Base-by-base conservation (phyloP, 495 filamentous ascomycete species). In the Neurospora africana region DNA sequence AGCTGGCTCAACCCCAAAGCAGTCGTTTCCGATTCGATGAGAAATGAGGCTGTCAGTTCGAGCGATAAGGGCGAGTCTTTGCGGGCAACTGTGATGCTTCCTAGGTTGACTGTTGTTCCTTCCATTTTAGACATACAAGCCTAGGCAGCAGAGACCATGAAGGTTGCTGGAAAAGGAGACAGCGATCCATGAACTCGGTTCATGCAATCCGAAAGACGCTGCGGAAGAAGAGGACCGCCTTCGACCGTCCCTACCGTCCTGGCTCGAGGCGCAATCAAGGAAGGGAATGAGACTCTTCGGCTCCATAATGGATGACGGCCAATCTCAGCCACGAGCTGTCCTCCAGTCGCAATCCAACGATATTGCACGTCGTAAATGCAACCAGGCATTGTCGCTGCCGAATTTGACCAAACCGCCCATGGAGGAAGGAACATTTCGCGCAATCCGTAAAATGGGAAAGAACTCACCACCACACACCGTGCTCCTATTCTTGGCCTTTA, bases 41-140 rank as follows among this genome's bases (percentile, higher is more conserved):
- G 41, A 37, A 72, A 72, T 5, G 77, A 76, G 47, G 70, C 72
- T 19, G 76, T 69, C 9, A 80, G 43, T 4, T 72, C 53, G 6
- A 80, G 71, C 2, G 72, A 75, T 13, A 75, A 67, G 11, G 38
- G 61, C 1, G 77, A 74, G 13, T 72, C 41, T 41, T 74, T 79
- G 11, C 36, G 53, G 27, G 58, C 36, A 39, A 76, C 69, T 67
- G 71, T 72, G 73, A 78, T 73, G 53, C 36, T 73, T 68, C 76
- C 77, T 13, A 79, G 69, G 39, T 73, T 72, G 17, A 78, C 33
- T 8, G 68, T 61, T 8, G 68, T 69, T 70, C 69, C 39, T 2
- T 58, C 69, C 77, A 78, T 78, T 21, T 40, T 72, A 68, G 15
- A 65, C 15, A 35, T 1, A 35, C 6, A 19, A 7, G 53, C 15